Evolutionary conservation across 73 alveolate species (phyloP), one percentile per base, ranked within the genome.

Genomic region (Paraurostyla sp.): DNA sequence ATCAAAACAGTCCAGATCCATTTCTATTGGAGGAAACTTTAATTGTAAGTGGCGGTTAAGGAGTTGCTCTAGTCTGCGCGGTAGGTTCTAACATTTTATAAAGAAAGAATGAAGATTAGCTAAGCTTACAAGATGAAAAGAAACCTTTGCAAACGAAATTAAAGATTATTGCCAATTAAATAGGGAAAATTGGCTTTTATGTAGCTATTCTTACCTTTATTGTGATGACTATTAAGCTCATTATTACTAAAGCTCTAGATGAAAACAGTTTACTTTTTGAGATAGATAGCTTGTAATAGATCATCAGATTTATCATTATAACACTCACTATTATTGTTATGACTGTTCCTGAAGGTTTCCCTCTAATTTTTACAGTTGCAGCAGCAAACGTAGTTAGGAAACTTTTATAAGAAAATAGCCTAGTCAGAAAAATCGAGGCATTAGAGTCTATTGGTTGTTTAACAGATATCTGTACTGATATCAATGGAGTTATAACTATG

Each of bases 311-410:
- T 45, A 85, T 97, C 25, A 94, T 97, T 92, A 51, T 94, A 32
- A 86, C 97, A 36, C 94, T 96, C 33, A 95, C 99, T 15, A 90
- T 97, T 6, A 88, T 97, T 27, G 98, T 97, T 23, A 98, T 97
- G 30, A 97, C 99, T 33, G 98, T 97, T 45, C 99, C 99, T 20
- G 99, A 97, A 92, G 99, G 99, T 0, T 91, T 96, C 18, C 99
- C 99, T 25, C 83, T 97, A 25, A 99, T 99, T 50, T 98, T 97
- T 25, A 97, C 99, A n/a, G 91, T 97, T 76, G 92, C 99, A 45
- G 92, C 97, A 33, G 99, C 99, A 42, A 97, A 91, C 89, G 90
- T 98, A n/a, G 97, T 97, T 29, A 92, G 86, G 73, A 94, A 97
- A 91, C 95, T 97, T 98, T 96, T 94, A 85, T 97, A 95, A 68